These are phyloP conservation scores for Botrytis pseudocinerea DNA, from an alignment of 2,329 filamentous ascomycete species.

Conservation along the genomic window DNA sequence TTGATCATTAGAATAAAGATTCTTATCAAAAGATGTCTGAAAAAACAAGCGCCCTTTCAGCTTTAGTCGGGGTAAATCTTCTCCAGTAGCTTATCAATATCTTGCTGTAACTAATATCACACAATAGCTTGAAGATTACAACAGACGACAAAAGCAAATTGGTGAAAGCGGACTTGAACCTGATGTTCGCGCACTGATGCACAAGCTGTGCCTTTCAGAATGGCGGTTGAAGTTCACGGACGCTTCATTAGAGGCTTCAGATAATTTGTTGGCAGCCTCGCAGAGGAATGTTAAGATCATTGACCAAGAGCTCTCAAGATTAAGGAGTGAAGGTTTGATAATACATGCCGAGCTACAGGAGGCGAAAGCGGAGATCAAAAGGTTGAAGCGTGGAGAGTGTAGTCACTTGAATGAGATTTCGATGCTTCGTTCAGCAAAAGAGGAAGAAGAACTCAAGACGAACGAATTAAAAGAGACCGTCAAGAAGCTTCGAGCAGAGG, in stretches of 20 bases:
- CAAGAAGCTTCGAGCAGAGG: neutral
- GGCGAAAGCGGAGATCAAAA: neutral
- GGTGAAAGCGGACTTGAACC: neutral
- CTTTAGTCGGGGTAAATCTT: neutral
- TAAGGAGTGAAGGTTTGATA: too few relatives aligned
- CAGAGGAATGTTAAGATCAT: neutral
- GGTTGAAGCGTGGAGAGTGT: neutral
- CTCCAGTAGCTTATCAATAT: neutral
- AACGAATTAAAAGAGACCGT: neutral
- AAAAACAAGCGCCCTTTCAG: too few relatives aligned
- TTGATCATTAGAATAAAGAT: neutral
- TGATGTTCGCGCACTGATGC: too few relatives aligned
- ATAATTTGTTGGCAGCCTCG: too few relatives aligned
- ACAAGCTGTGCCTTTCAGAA: neutral
- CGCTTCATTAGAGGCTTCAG: too few relatives aligned
- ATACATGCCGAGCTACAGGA: neutral
- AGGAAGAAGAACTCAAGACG: neutral
- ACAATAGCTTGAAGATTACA: neutral
- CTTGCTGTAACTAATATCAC: neutral
- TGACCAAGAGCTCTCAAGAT: neutral
- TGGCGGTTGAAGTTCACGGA: rapidly evolving
- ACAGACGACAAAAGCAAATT: too few relatives aligned
- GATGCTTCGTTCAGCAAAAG: neutral
- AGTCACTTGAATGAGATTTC: neutral
- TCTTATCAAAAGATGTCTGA: neutral